These are phyloP conservation scores for Ophiostoma triangulosporum DNA, from an alignment of 2,329 filamentous ascomycete species.

Conservation along the genomic window DNA sequence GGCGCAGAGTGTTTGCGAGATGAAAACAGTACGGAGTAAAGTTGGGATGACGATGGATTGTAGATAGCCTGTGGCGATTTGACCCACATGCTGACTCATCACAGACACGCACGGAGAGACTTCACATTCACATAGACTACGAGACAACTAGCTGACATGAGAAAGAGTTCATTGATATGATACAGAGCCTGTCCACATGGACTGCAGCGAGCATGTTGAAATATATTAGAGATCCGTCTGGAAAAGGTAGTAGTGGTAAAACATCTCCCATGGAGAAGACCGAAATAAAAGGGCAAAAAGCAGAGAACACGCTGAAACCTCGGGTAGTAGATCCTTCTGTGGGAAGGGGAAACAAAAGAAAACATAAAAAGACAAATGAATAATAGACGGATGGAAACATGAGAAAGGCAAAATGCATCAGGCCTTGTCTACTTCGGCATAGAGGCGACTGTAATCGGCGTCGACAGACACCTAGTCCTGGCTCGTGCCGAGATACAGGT, in stretches of 20 bases:
- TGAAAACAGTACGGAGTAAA: too few species aligned
- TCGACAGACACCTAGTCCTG: conserved; percentile 26
- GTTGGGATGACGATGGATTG: too few species aligned
- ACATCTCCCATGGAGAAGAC: background rate
- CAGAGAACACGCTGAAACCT: background rate
- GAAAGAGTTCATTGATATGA: too few species aligned
- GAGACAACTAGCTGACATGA: too few species aligned
- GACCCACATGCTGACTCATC: too few species aligned
- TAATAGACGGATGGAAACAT: background rate
- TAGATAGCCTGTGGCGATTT: too few species aligned
- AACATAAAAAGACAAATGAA: background rate
- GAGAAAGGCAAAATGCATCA: background rate
- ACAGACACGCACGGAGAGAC: too few species aligned
- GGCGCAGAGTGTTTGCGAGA: too few species aligned
- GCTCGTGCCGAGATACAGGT: conserved; percentile 42
- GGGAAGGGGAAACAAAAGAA: background rate
- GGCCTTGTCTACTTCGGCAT: background rate
- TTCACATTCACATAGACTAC: too few species aligned
- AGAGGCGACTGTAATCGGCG: conserved; percentile 2
- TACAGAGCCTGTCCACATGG: background rate
- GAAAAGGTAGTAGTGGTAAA: background rate
- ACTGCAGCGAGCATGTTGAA: background rate
- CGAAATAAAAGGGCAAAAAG: background rate
- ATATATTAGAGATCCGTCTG: background rate
- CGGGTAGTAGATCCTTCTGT: background rate